phyloP scores from a whole-genome alignment of 345 rosid genomes.

The Durio zibethinus region DNA sequence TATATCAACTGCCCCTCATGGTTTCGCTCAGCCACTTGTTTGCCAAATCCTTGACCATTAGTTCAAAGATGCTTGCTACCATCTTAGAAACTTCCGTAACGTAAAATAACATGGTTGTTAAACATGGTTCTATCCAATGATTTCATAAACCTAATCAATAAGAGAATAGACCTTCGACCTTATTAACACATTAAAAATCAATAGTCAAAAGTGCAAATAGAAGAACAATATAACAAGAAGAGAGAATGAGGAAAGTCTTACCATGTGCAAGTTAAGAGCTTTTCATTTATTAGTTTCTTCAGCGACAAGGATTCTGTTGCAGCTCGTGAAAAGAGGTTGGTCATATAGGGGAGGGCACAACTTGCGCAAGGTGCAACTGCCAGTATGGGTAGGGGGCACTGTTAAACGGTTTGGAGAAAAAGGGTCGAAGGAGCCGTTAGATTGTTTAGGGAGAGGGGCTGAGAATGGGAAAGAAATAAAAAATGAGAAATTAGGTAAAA shows the following conservation, averaged over 20 bases:
- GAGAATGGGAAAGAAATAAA: too few relatives aligned
- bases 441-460: too few relatives aligned
- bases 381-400: too few relatives aligned
- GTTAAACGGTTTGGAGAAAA: too few relatives aligned
- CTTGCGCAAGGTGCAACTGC: too few relatives aligned
- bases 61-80: not conserved
- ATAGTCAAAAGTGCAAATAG: not conserved
- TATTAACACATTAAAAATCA: not conserved
- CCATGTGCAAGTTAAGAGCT: slow-evolving; percentile 70
- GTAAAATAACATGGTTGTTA: not conserved
- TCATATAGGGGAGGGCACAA: too few relatives aligned
- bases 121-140: not conserved
- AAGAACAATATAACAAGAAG: not conserved
- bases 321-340: too few relatives aligned
- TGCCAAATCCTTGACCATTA: slow-evolving; percentile 11
- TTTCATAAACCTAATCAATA: not conserved
- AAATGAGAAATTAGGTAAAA: too few relatives aligned
- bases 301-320: slow-evolving; percentile 72
- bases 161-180: not conserved
- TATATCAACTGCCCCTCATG: slow-evolving; percentile 70
- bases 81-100: not conserved
- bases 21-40: slow-evolving; percentile 59
- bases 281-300: slow-evolving; percentile 85
- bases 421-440: too few relatives aligned
- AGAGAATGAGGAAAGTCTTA: slow-evolving; percentile 18